phyloP scores from a whole-genome alignment of 2,329 filamentous ascomycete genomes.

The Phialocephala subalpina region DNA sequence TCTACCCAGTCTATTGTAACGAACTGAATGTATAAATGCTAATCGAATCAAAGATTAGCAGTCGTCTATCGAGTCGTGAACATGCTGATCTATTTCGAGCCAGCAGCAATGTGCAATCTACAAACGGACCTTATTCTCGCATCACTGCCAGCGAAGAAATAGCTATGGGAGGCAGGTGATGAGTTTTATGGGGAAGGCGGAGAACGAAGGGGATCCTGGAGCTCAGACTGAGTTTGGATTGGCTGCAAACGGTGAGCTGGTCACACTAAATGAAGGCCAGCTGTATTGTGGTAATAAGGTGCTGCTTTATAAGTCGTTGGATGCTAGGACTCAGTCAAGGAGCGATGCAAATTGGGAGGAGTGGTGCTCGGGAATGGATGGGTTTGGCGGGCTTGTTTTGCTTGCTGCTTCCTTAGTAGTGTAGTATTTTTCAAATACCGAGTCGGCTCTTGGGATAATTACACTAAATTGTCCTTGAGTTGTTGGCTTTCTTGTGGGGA shows the following conservation, averaged over 20 bases:
- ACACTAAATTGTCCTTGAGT: too few relatives aligned
- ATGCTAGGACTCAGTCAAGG: constrained; percentile 27
- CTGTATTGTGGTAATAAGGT: constrained; percentile 38
- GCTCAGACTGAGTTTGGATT: constrained; percentile 42
- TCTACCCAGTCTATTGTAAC: constrained; percentile 20
- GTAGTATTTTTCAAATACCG: too few relatives aligned
- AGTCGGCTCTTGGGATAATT: too few relatives aligned
- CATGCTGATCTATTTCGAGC: constrained; percentile 53
- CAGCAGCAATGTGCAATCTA: constrained; percentile 47
- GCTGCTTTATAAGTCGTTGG: constrained; percentile 30
- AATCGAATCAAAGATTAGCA: constrained; percentile 44
- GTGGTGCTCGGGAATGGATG: constrained; percentile 56
- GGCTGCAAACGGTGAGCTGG: constrained; percentile 45
- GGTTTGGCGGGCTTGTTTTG: constrained; percentile 53
- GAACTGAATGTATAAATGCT: constrained; percentile 22
- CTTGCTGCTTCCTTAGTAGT: constrained; percentile 49
- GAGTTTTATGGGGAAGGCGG: constrained; percentile 46
- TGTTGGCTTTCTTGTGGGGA: too few relatives aligned
- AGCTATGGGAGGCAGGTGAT: constrained; percentile 53
- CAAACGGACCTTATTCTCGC: constrained; percentile 48
- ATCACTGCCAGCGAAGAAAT: constrained; percentile 51
- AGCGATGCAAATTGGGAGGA: constrained; percentile 49
- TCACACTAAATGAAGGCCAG: constrained; percentile 41
- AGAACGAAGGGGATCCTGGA: constrained; percentile 38
- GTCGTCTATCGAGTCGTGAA: constrained; percentile 51